Base-by-base conservation (phyloP, 257 asterid genomes). In the Forsythia suspensa region DNA sequence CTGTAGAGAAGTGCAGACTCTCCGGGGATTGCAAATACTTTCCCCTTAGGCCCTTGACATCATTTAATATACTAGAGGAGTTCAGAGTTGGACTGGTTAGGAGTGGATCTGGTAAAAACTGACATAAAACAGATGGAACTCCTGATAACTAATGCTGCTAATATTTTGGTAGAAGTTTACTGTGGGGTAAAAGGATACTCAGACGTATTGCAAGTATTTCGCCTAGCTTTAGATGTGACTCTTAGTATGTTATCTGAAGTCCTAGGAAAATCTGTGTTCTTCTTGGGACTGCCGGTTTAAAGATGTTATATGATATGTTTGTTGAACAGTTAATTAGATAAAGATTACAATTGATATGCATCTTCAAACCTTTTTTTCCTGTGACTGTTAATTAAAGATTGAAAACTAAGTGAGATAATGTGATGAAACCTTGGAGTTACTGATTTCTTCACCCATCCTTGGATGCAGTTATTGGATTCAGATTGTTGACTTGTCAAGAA, bases 51-150 rank as follows among this genome's bases (percentile, higher is more conserved):
- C 20, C 38, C 39, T 52, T 37, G 24, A 43, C 37, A 57, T 74
- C 80, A 44, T 77, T 24, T 36, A 59, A 48, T 71, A 71, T 46
- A 52, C 4, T 15, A 11, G 59, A 4, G 69, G 59, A 46, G 75
- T 73, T 24, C 11, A 68, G 57, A 76, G 70, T 78, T 65, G 38
- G 41, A 76, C 34, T 40, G 39, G 51, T 43, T 18, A 44, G 77
- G 38, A 55, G 66, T 59, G 52, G 43, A 69, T 79, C 40, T 73
- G 43, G 76, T 21, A 39, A 15, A 34, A 21, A 42, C 36, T 48
- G 70, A 16, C 44, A 21, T 18, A 20, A 73, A 65, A 66, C 42
- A 6, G 41, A 66, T 81, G 24, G 59, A 72, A 72, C 11, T 9
- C 6, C 21, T 51, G 57, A 48, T 75, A 20, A 41, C 39, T 59